These are phyloP conservation scores for Aspergillus caelatus DNA, from an alignment of 2,329 filamentous ascomycete genomes.

Conservation along the genomic window DNA sequence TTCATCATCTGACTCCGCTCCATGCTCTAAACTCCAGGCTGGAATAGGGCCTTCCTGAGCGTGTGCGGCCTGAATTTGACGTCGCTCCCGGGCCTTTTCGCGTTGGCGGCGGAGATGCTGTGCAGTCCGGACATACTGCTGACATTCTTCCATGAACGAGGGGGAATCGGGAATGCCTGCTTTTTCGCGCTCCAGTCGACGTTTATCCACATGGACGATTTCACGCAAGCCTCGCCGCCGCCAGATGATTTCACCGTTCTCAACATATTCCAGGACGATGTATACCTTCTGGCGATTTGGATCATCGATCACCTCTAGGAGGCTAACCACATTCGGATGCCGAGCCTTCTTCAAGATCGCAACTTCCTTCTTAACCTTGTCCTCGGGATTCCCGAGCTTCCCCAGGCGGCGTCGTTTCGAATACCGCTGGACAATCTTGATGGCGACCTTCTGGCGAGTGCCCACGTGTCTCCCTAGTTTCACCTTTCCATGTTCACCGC, in stretches of 20 bases:
- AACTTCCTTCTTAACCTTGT: conserved; percentile 88
- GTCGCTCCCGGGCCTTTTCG: conserved; percentile 63
- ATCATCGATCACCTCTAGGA: conserved; percentile 97
- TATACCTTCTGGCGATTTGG: conserved; percentile 97
- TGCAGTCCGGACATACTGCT: conserved; percentile 43
- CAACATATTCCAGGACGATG: conserved; percentile 93
- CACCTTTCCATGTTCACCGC: conserved; percentile 96
- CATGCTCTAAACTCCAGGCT: conserved; percentile 84
- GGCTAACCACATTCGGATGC: conserved; percentile 92
- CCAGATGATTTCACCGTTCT: conserved; percentile 93
- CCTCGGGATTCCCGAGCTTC: conserved; percentile 66
- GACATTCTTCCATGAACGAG: conserved; percentile 47
- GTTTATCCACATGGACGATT: conserved; percentile 80
- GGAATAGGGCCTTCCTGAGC: conserved; percentile 58
- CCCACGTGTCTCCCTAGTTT: conserved; percentile 85
- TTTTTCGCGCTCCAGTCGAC: conserved; percentile 72
- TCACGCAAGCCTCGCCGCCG: conserved; percentile 83
- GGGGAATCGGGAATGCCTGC: conserved; percentile 76
- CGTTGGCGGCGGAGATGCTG: conserved; percentile 47
- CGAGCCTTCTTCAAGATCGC: conserved; percentile 98
- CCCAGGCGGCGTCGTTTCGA: conserved; percentile 93
- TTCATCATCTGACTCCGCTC: conserved; percentile 59
- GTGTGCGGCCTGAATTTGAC: conserved; percentile 60
- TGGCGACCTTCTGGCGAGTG: conserved; percentile 80
- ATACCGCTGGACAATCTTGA: conserved; percentile 97